Base-by-base conservation (phyloP, 2,329 filamentous ascomycete genomes). In the Alternaria panax region DNA sequence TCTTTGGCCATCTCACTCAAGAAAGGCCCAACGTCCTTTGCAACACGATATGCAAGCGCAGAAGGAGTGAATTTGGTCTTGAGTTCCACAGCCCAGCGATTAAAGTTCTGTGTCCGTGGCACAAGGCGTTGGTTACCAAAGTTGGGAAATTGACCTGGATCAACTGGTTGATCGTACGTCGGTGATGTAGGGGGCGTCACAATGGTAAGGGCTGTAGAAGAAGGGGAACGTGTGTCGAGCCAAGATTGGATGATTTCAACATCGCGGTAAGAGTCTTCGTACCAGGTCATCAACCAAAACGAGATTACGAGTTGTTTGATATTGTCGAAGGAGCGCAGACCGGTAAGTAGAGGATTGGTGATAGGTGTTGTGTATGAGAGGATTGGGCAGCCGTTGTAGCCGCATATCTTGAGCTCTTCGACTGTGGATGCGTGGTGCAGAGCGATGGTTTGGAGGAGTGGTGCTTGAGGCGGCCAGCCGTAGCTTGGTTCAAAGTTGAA, bases 341-440 rank as follows among this genome's bases (percentile, higher is more conserved):
- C 70, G 8, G 68, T 64, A 11, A 83, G 73, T 7, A 83, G 67
- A 0, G 77, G 73, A 1, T 62, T 64, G 0, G 79, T 80, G 46
- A 81, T 78, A 0, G 76, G 66, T 1, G 77, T 79, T 7, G 75
- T 71, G 5, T 70, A 45, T 5, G 78, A 78, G 28, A 83, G 74
- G 1, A 80, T 72, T 0, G 81, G 77, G 14, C 78, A 74, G 36
- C 81, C 81, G 50, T 77, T 77, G 66, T 81, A 83, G 32, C 81
- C 81, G 57, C 81, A 83, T 42, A 83, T 78, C 58, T 83, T 83
- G 48, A 83, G 75, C 61, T 82, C 80, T 20, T 74, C 75, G 14
- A 82, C 60, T 1, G 78, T 81, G 8, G 58, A 62, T 6, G 78
- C 75, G 58, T 81, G 79, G 58, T 78, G 75, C 0, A 77, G 69